Evolutionary conservation across 306 rosid species (phyloP), one percentile per base, ranked within the genome.

Genomic region (Sechiopsis laciniata): DNA sequence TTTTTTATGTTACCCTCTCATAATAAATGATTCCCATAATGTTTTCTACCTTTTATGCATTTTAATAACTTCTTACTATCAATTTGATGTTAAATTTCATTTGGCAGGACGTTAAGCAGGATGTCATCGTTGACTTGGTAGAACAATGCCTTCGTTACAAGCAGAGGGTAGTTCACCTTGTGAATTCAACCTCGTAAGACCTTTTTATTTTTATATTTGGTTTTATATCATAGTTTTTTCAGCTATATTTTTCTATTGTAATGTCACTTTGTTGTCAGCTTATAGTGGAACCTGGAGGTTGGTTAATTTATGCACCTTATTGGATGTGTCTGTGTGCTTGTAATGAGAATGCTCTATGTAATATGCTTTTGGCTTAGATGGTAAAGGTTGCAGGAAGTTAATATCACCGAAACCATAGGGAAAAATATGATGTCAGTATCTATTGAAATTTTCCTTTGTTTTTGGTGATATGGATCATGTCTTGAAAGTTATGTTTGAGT

Each of bases 121-220:
- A 90, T 67, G 98, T 93, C 74, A 79, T 93, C 74, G 82, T 93
- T 79, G 98, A 93, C 83, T 88, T 93, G 87, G 97, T 93, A 78
- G 90, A 81, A 15, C 98, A 93, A 52, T 93, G 98, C 58, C 87
- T 90, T 75, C 79, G 86, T 56, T 90, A 87, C 85, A 93, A 88
- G 86, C 96, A 87, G 82, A 88, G 96, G 82, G 97, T 90, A 82
- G 91, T 90, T 55, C 94, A 90, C 85, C 96, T 93, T 78, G 98
- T 93, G 76, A 93, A 93, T 80, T 88, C 97, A 42, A 93, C 97
- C 51, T 83, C 90, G 98, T 93, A 90, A 85, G 96, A 53, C 77
- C 79, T 22, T 56, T 26, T 69, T 40, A 51, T 54, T 75, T 62
- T 73, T 60, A 74, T 17, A 6, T 71, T 19, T 8, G 8, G 67